Conservation (phyloP, 2,329 filamentous ascomycete species). For the Capronia epimyces region DNA sequence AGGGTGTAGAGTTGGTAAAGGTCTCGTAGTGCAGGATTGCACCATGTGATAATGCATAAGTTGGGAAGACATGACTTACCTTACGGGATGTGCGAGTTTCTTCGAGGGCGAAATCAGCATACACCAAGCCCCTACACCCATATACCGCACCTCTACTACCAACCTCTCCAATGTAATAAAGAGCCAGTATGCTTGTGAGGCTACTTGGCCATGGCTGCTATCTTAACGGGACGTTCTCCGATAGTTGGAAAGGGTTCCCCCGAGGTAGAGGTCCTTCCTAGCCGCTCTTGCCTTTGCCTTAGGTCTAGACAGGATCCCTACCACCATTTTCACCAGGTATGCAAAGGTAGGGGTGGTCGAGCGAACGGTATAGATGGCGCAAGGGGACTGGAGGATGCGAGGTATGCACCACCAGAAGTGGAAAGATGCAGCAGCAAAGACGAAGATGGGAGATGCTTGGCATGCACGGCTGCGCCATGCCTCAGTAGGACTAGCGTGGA, state of each 20-base stretch:
- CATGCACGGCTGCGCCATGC: not conserved
- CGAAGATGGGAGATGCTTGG: not conserved
- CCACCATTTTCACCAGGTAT: slow-evolving; percentile 13
- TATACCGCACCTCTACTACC: not conserved
- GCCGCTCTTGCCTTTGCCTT: slow-evolving; percentile 17
- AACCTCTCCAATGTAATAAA: not conserved
- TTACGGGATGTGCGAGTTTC: slow-evolving; percentile 3
- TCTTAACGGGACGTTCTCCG: not conserved
- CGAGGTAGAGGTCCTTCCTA: slow-evolving; percentile 11
- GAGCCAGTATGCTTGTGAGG: not conserved
- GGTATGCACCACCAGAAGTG: not conserved
- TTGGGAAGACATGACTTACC: slow-evolving; percentile 10
- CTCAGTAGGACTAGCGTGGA: not conserved
- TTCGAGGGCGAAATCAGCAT: not conserved
- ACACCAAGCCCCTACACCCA: not conserved
- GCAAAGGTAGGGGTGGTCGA: not conserved
- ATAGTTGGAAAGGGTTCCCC: slow-evolving; percentile 3
- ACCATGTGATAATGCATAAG: not conserved
- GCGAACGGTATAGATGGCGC: not conserved
- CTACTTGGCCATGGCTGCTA: slow-evolving; percentile 4
- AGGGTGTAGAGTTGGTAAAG: not conserved
- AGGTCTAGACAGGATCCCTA: slow-evolving; percentile 7
- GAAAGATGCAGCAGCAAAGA: not conserved
- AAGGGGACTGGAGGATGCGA: not conserved
- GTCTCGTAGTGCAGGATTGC: not conserved